These are phyloP conservation scores for Cutaneotrichosporon spelunceum DNA, from an alignment of 1,284 basidiomycete genomes.

Conservation along the genomic window DNA sequence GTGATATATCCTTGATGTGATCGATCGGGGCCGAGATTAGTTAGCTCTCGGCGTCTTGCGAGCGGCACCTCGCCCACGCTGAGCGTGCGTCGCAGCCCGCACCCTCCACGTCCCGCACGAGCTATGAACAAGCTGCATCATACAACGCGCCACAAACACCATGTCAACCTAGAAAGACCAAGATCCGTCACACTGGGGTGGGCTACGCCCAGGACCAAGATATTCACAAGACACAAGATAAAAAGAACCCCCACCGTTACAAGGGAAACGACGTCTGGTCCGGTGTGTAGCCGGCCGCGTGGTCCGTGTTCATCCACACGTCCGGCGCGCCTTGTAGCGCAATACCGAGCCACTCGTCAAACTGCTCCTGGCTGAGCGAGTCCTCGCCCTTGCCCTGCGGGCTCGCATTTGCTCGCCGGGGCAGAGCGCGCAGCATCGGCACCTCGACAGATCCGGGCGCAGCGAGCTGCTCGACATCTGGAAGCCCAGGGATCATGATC, in stretches of 20 bases:
- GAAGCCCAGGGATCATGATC: constrained; percentile 26
- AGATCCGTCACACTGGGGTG: neutral
- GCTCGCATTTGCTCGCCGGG: constrained; percentile 19
- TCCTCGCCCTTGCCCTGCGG: constrained; percentile 6
- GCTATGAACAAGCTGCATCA: neutral
- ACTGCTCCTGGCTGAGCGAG: constrained; percentile 21
- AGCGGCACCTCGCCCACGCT: too few species aligned
- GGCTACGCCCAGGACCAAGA: neutral
- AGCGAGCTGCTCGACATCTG: constrained; percentile 16
- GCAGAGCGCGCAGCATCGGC: constrained; percentile 36
- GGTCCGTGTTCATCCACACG: constrained; percentile 21
- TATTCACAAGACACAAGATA: constrained; percentile 3
- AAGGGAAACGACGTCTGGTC: constrained; percentile 8
- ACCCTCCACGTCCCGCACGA: too few species aligned
- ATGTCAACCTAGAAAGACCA: neutral
- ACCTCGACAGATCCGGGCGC: constrained; percentile 27
- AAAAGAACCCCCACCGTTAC: neutral
- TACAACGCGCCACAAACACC: constrained; percentile 1
- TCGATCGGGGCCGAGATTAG: too few species aligned
- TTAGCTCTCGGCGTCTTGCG: too few species aligned
- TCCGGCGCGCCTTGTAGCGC: constrained; percentile 27
- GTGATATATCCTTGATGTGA: too few species aligned
- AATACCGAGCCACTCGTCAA: constrained; percentile 34
- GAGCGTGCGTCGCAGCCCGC: too few species aligned
- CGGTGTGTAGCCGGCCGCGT: constrained; percentile 16